These are phyloP conservation scores for Hypericum perforatum DNA, from an alignment of 345 rosid species.

Conservation along the genomic window DNA sequence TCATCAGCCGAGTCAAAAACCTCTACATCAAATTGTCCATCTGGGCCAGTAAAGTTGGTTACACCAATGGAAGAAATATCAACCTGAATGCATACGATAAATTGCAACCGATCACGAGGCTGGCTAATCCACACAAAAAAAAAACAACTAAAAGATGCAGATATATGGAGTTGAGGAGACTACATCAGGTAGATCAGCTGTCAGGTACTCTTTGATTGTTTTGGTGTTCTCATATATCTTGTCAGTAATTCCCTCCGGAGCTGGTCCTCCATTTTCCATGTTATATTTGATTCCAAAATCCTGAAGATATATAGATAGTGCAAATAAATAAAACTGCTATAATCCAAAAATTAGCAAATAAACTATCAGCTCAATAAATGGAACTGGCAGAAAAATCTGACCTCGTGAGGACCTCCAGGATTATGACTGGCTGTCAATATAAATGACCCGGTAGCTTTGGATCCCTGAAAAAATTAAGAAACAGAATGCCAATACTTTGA, in stretches of 20 bases:
- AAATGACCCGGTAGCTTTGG: conserved; percentile 87
- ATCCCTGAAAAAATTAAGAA: conserved; percentile 49
- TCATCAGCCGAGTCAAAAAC: conserved; percentile 91
- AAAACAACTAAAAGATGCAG: conserved; percentile 3
- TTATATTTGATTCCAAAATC: conserved; percentile 99
- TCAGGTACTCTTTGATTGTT: conserved; percentile 74
- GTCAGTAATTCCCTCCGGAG: conserved; percentile 92
- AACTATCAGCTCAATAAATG: neutral
- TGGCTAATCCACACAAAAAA: neutral
- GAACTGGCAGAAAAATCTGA: conserved; percentile 10
- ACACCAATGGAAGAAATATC: conserved; percentile 63
- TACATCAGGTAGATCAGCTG: conserved; percentile 76
- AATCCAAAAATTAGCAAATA: no score
- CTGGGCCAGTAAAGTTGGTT: conserved; percentile 65
- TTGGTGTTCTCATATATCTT: conserved; percentile 93
- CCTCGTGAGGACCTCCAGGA: conserved; percentile 99
- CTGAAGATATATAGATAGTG: conserved; percentile 27
- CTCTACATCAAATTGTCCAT: conserved; percentile 85
- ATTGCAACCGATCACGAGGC: neutral
- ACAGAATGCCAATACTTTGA: conserved; percentile 1
- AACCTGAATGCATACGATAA: conserved; percentile 37
- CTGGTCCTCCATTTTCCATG: conserved; percentile 99
- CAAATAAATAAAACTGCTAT: no score
- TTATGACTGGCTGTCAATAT: conserved; percentile 99
- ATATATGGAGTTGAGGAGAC: conserved; percentile 9